Conservation (phyloP, 2,329 filamentous ascomycete genomes). For the Colletotrichum sp. region DNA sequence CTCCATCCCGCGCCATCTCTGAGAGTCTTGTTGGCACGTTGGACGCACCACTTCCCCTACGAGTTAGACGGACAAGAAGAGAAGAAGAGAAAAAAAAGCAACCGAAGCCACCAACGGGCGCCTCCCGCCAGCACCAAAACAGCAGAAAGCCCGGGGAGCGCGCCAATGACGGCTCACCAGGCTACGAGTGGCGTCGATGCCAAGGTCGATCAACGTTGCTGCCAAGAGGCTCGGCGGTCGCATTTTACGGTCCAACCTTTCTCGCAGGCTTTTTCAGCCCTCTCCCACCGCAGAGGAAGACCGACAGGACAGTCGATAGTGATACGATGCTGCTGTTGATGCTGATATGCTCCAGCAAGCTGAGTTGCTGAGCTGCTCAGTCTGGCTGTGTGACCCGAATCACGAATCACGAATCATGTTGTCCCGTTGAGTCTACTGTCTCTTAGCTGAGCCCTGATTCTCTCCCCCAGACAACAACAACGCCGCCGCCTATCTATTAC, state of each 20-base stretch:
- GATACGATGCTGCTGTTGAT: neutral
- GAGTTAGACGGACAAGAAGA: neutral
- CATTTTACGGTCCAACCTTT: neutral
- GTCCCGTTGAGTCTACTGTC: neutral
- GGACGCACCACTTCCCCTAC: neutral
- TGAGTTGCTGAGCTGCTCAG: neutral
- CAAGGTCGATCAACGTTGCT: constrained; percentile 21
- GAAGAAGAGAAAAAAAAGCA: neutral
- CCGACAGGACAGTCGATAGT: neutral
- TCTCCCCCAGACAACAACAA: neutral
- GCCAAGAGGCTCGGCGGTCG: constrained; percentile 13
- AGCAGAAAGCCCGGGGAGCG: constrained; percentile 7
- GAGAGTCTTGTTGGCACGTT: neutral
- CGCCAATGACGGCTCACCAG: neutral
- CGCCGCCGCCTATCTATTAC: constrained; percentile 2
- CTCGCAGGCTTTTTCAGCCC: neutral
- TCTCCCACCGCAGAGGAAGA: neutral
- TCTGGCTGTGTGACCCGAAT: neutral
- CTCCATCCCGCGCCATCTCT: neutral
- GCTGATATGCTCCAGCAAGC: neutral
- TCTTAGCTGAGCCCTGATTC: neutral
- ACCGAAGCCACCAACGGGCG: neutral
- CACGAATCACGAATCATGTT: neutral
- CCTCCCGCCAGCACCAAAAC: constrained; percentile 8
- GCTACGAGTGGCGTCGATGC: constrained; percentile 11